These are phyloP conservation scores for Naganishia randhawae DNA, from an alignment of 768 basidiomycete species.

Conservation along the genomic window DNA sequence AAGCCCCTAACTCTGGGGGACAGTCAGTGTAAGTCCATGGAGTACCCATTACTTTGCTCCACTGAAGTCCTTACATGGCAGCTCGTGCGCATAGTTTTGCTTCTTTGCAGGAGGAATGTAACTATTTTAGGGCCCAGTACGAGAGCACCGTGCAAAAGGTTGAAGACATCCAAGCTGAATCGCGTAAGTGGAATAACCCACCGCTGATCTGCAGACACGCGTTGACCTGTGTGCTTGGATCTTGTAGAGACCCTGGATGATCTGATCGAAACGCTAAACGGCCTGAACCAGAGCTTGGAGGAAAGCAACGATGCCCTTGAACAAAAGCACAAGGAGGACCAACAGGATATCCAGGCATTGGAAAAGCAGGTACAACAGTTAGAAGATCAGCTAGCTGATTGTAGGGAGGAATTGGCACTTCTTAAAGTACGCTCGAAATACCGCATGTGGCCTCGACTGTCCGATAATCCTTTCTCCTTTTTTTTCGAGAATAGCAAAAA, in stretches of 20 bases:
- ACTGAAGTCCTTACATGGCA: too few relatives aligned
- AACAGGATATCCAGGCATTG: neutral
- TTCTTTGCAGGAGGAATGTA: slow-evolving; percentile 10
- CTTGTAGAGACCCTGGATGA: slow-evolving; percentile 6
- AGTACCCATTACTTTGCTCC: neutral
- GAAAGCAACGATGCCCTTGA: slow-evolving; percentile 17
- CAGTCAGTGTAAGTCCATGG: slow-evolving; percentile 1
- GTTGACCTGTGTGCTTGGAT: too few relatives aligned
- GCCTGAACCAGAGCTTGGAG: slow-evolving; percentile 16
- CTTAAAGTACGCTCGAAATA: slow-evolving; percentile 1
- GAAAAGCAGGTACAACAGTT: neutral
- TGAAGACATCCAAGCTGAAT: slow-evolving; percentile 20
- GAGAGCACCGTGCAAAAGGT: slow-evolving; percentile 18
- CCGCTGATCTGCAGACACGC: slow-evolving; percentile 1
- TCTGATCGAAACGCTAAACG: slow-evolving; percentile 11
- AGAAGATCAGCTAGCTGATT: neutral
- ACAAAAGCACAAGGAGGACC: slow-evolving; percentile 15
- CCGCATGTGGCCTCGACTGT: neutral
- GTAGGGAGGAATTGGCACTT: neutral
- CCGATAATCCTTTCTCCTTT: neutral
- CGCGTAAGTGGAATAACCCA: slow-evolving; percentile 11
- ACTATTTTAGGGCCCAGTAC: slow-evolving; percentile 12
- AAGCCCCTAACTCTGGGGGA: neutral
- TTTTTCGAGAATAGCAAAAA: neutral
- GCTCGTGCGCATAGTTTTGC: neutral